These are phyloP conservation scores for Monilinia aucupariae DNA, from an alignment of 2,329 filamentous ascomycete species.

Conservation along the genomic window DNA sequence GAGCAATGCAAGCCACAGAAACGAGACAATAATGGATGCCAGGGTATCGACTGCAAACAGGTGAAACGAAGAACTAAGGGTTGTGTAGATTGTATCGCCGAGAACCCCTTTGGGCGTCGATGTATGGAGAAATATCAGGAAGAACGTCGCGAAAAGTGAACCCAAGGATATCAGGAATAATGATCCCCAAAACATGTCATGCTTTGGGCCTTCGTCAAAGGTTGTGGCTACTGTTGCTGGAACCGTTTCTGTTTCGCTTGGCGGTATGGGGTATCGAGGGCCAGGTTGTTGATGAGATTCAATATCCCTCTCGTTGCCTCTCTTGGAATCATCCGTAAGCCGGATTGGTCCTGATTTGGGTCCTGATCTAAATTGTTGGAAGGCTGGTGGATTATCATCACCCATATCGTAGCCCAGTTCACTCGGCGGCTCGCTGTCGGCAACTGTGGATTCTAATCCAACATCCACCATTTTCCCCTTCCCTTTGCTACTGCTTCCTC, in stretches of 20 bases:
- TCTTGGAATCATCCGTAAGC: slow-evolving; percentile 29
- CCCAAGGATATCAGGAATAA: slow-evolving; percentile 81
- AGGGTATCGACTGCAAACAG: slow-evolving; percentile 87
- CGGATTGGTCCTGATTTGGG: slow-evolving; percentile 32
- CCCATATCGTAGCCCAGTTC: slow-evolving; percentile 52
- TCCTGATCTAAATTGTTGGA: slow-evolving; percentile 49
- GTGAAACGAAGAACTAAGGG: slow-evolving; percentile 78
- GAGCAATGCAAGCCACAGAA: slow-evolving; percentile 84
- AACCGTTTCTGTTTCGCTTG: slow-evolving; percentile 39
- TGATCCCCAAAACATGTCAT: slow-evolving; percentile 89
- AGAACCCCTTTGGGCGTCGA: slow-evolving; percentile 63
- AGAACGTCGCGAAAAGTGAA: slow-evolving; percentile 79
- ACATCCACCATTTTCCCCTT: slow-evolving; percentile 76
- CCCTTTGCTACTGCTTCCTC: slow-evolving; percentile 44
- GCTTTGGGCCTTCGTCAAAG: slow-evolving; percentile 65
- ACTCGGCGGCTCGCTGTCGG: slow-evolving; percentile 54
- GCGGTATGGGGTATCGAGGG: slow-evolving; percentile 26
- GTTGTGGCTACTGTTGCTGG: slow-evolving; percentile 53
- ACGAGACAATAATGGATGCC: slow-evolving; percentile 79
- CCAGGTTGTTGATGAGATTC: slow-evolving; percentile 22
- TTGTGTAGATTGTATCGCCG: slow-evolving; percentile 92
- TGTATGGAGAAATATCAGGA: slow-evolving; percentile 87
- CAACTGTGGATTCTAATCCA: slow-evolving; percentile 65
- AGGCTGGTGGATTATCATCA: slow-evolving; percentile 54
- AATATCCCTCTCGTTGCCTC: slow-evolving; percentile 23